phyloP scores from a whole-genome alignment of 2,329 filamentous ascomycete genomes.

The Grosmannia huntii region DNA sequence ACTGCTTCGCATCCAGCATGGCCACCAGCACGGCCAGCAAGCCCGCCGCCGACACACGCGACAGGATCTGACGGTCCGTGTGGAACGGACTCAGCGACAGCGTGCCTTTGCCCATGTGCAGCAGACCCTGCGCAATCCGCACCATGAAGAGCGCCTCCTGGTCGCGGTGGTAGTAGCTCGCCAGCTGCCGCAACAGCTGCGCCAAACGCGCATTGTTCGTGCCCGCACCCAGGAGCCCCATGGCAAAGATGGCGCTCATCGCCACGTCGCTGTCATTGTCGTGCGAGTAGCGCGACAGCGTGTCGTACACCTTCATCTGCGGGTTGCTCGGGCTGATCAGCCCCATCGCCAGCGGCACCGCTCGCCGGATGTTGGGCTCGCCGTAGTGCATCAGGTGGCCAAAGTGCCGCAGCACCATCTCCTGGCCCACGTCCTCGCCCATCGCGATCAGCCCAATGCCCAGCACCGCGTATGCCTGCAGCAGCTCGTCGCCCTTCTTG shows the following conservation, averaged over 20 bases:
- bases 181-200: conserved; percentile 84
- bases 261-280: conserved; percentile 98
- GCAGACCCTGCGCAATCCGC: conserved; percentile 87
- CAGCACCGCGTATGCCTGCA: conserved; percentile 91
- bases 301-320: conserved; percentile 99
- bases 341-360: conserved; percentile 92
- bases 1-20: conserved; percentile 91
- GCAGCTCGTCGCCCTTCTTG: conserved; percentile 87
- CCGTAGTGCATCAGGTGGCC: conserved; percentile 99
- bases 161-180: conserved; percentile 96
- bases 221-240: conserved; percentile 91
- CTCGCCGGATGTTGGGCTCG: conserved; percentile 91
- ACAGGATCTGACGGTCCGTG: conserved; percentile 91
- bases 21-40: conserved; percentile 82
- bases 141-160: conserved; percentile 98
- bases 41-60: conserved; percentile 78
- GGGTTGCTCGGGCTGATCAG: conserved; percentile 95
- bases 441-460: conserved; percentile 91
- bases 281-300: conserved; percentile 91
- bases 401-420: conserved; percentile 96
- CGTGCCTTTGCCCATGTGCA: conserved; percentile 99
- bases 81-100: conserved; percentile 97
- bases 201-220: conserved; percentile 97
- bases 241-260: conserved; percentile 96
- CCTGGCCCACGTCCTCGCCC: conserved; percentile 96